phyloP scores from a whole-genome alignment of 805 yeast species.

The Sungouiella thailandica region DNA sequence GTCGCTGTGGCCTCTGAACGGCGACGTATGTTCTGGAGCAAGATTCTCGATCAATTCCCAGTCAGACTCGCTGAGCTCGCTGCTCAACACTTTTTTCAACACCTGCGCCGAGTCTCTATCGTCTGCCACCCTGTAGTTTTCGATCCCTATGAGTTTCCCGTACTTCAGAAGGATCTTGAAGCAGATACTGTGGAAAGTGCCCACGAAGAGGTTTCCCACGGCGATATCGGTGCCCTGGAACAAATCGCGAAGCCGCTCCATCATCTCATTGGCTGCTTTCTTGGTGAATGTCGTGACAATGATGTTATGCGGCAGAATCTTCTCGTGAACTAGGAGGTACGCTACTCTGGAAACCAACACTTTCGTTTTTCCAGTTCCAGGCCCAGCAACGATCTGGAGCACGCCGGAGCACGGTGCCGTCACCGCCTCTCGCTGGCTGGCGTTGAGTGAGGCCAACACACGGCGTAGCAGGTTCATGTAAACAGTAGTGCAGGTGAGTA shows the following conservation, averaged over 20 bases:
- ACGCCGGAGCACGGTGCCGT: constrained; percentile 23
- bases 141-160: constrained; percentile 47
- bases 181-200: constrained; percentile 89
- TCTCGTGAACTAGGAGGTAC: constrained; percentile 47
- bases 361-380: constrained; percentile 75
- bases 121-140: constrained; percentile 52
- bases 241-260: constrained; percentile 46
- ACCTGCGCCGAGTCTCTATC: constrained; percentile 54
- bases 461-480: no score
- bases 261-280: constrained; percentile 86
- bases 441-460: constrained; percentile 32
- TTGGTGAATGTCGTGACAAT: constrained; percentile 91
- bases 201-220: constrained; percentile 53
- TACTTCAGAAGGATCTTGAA: constrained; percentile 49
- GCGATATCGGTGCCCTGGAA: constrained; percentile 33
- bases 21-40: constrained; percentile 11
- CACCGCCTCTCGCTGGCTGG: constrained; percentile 41
- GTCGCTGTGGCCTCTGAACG: constrained; percentile 9
- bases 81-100: constrained; percentile 36
- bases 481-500: no score
- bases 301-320: constrained; percentile 55
- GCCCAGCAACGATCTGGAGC: constrained; percentile 54
- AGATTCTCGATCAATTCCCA: constrained; percentile 10
- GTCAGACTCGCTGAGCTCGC: constrained; percentile 17
- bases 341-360: constrained; percentile 80